Conservation (phyloP, 2,329 filamentous ascomycete species). For the Cercospora zeina region DNA sequence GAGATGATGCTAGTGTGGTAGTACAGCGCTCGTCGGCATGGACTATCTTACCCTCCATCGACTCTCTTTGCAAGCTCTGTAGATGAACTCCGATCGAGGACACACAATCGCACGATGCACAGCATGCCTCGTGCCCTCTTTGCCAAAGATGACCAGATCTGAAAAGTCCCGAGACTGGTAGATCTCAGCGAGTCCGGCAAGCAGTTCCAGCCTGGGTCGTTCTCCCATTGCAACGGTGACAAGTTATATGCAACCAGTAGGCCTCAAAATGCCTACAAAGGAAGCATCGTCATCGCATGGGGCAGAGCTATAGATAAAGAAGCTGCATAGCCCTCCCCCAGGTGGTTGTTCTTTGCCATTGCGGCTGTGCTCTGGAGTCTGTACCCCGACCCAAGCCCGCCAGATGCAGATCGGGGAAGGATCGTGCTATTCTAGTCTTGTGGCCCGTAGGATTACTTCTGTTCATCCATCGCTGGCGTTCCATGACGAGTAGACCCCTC, state of each 20-base stretch:
- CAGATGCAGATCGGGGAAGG: background rate
- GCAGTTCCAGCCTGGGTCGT: slow-evolving; percentile 25
- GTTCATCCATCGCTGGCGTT: background rate
- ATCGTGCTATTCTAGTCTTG: slow-evolving; percentile 10
- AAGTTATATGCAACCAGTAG: slow-evolving; percentile 11
- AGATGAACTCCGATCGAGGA: slow-evolving; percentile 30
- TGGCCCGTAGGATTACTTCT: background rate
- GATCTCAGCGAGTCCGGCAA: slow-evolving; percentile 25
- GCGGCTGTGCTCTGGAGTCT: slow-evolving; percentile 15
- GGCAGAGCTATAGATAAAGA: background rate
- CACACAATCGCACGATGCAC: slow-evolving; percentile 33
- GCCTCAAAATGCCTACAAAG: background rate
- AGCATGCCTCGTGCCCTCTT: slow-evolving; percentile 26
- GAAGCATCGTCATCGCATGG: background rate
- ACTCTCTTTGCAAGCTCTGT: slow-evolving; percentile 24
- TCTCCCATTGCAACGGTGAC: slow-evolving; percentile 22
- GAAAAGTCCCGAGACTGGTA: slow-evolving; percentile 31
- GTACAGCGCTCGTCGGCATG: background rate
- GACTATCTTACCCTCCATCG: slow-evolving; percentile 29
- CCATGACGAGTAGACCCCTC: background rate
- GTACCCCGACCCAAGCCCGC: background rate
- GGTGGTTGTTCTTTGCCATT: background rate
- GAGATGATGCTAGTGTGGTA: background rate
- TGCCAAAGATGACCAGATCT: slow-evolving; percentile 27
- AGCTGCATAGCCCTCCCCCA: background rate